Evolutionary conservation across 2,329 filamentous ascomycete genomes (phyloP), one percentile per base, ranked within the genome.

Genomic region (Ophiocordyceps camponoti-leonardi): DNA sequence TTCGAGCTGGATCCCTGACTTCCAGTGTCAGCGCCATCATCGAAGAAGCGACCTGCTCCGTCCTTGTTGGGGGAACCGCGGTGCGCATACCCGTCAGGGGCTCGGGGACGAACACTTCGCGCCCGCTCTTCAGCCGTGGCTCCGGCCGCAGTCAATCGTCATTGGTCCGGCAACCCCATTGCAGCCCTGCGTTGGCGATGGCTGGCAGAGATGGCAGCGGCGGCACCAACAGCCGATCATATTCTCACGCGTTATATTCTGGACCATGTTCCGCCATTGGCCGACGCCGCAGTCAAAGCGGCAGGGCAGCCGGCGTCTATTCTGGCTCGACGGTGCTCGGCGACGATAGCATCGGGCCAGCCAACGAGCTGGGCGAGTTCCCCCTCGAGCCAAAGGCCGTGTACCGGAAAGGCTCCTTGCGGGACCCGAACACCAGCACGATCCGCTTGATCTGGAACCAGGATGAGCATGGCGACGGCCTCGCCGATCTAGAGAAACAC

Each of bases 151-250:
- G 19, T 31, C 33, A 35, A 19, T 28, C 33, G 43, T 20, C 43
- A 12, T 18, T 28, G 26, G 18, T 35, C 12, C 46, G 42, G 48
- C 66, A 69, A 46, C 74, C 77, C 54, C 73, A 73, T 67, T 79
- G 75, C 75, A 78, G 75, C 59, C 72, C 73, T 41, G 75, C 78
- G 58, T 65, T 80, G 40, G 81, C 77, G 37, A 78, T 76, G 41
- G 76, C 81, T 49, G 64, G 72, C 58, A 80, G 77, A 31, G 77
- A 78, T 56, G 74, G 72, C 54, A 77, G 81, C 50, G 66, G 60
- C 41, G 66, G 61, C 33, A 77, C 70, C 54, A 63, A 69, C 30
- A 64, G 65, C 37, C 65, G 61, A 16, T 74, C 73, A 20, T 67
- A 68, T 13, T 65, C 70, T n/a, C 40, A 23, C 3, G 13, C 40